Evolutionary conservation across 2,329 filamentous ascomycete species (phyloP).

Genomic region (Aspergillus neoniger): DNA sequence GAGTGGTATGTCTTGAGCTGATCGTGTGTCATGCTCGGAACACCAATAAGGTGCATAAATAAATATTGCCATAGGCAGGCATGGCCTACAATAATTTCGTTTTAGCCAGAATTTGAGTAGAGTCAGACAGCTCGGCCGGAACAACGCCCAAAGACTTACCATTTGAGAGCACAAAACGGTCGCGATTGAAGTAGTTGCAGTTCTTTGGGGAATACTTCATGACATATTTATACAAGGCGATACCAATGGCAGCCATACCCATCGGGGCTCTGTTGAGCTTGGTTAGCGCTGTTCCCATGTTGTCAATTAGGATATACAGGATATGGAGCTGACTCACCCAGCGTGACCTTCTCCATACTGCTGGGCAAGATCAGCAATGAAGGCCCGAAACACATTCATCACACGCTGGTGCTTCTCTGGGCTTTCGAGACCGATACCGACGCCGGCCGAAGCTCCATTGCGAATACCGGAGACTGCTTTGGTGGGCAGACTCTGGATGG

Average conservation of each 20-base stretch:
- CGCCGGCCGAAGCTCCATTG: too few relatives aligned
- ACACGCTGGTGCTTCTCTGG: slow-evolving; percentile 49
- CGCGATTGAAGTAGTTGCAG: slow-evolving; percentile 46
- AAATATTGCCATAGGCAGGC: slow-evolving; percentile 37
- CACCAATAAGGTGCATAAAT: slow-evolving; percentile 36
- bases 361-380: slow-evolving; percentile 69
- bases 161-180: slow-evolving; percentile 50
- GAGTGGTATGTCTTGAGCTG: slow-evolving; percentile 38
- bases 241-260: slow-evolving; percentile 50
- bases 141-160: slow-evolving; percentile 9
- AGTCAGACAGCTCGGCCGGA: too few relatives aligned
- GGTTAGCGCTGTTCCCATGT: neutral
- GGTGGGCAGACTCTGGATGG: too few relatives aligned
- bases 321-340: slow-evolving; percentile 47
- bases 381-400: slow-evolving; percentile 60
- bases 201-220: slow-evolving; percentile 46
- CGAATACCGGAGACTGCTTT: too few relatives aligned
- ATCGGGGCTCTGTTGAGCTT: slow-evolving; percentile 44
- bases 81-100: slow-evolving; percentile 15
- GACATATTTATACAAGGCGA: slow-evolving; percentile 46
- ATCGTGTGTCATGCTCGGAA: slow-evolving; percentile 35
- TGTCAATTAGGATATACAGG: neutral
- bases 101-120: too few relatives aligned
- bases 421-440: too few relatives aligned
- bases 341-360: slow-evolving; percentile 71